Evolutionary conservation across 2,329 filamentous ascomycete genomes (phyloP).

Genomic region (Penicillium sp.): DNA sequence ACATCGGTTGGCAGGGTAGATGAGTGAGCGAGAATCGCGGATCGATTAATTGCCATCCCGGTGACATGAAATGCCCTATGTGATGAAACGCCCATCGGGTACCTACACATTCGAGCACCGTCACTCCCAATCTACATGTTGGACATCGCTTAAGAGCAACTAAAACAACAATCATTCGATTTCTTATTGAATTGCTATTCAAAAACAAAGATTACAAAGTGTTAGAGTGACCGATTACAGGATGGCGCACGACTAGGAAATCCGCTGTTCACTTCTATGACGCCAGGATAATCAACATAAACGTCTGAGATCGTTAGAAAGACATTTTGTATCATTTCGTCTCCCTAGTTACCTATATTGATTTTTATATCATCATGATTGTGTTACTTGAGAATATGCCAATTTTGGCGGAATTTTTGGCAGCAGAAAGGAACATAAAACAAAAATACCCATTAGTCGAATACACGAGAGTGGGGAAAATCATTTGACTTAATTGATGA

Average conservation of each 20-base stretch:
- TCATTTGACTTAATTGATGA: neutral
- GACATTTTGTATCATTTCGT: neutral
- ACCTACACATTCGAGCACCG: constrained; percentile 13
- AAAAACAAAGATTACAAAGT: constrained; percentile 6
- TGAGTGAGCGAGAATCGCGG: too few species aligned
- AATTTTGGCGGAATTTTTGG: constrained; percentile 15
- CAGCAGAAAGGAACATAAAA: constrained; percentile 14
- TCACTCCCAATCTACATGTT: constrained; percentile 11
- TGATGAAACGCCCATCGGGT: constrained; percentile 16
- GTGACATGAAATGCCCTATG: too few species aligned
- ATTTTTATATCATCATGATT: constrained; percentile 6
- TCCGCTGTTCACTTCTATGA: constrained; percentile 3
- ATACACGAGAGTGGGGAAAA: constrained; percentile 10
- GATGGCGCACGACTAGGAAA: constrained; percentile 4
- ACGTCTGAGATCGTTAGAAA: constrained; percentile 9
- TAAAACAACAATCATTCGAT: constrained; percentile 4
- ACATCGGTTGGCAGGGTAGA: too few species aligned
- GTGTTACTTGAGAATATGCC: constrained; percentile 2
- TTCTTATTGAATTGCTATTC: constrained; percentile 3
- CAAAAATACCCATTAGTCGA: constrained; percentile 7
- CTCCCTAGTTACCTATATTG: neutral
- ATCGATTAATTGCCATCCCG: too few species aligned
- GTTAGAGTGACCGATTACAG: constrained; percentile 13
- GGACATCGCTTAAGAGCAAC: constrained; percentile 1
- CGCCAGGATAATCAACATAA: constrained; percentile 6